Evolutionary conservation across 208 protist species (phyloP).

Genomic region (Acanthamoeba castellanii): DNA sequence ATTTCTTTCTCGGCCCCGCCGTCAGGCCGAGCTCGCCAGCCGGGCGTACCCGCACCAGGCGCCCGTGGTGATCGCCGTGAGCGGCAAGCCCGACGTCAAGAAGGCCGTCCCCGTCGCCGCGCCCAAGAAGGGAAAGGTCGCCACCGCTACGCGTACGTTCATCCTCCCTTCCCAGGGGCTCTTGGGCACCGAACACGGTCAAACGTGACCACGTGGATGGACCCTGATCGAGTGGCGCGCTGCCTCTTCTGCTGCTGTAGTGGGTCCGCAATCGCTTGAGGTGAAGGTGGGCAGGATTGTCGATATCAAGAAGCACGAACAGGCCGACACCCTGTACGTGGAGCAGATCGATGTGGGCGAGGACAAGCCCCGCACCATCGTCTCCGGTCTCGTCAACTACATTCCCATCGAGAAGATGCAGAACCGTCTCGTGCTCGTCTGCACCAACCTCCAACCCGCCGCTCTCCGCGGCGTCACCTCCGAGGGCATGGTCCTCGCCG

Average conservation of each 20-base stretch:
- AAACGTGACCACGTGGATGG: no score
- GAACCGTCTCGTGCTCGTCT: slow-evolving; percentile 64
- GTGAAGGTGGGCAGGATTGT: slow-evolving; percentile 79
- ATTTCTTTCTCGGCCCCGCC: slow-evolving; percentile 6
- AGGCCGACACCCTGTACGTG: slow-evolving; percentile 79
- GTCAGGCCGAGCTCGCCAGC: slow-evolving; percentile 5
- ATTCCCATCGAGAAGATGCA: slow-evolving; percentile 74
- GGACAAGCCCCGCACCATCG: slow-evolving; percentile 77
- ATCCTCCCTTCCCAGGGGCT: not conserved
- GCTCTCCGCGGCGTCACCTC: slow-evolving; percentile 46
- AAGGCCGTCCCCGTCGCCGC: not conserved
- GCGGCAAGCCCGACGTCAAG: not conserved
- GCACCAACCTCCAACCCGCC: slow-evolving; percentile 75
- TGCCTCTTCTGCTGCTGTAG: not conserved
- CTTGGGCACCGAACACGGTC: not conserved
- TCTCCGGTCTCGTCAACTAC: slow-evolving; percentile 80
- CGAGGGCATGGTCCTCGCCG: slow-evolving; percentile 77
- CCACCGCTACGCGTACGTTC: not conserved
- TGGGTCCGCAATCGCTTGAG: slow-evolving; percentile 53
- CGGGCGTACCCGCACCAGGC: slow-evolving; percentile 7
- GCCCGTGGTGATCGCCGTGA: not conserved
- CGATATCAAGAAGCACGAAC: slow-evolving; percentile 67
- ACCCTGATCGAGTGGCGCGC: no score
- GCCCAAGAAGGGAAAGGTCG: slow-evolving; percentile 54
- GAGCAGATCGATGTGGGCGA: slow-evolving; percentile 80